A percentile compares a stretch with the other conserved stretches of the same genome.
These are phyloP conservation scores for Glomus cerebriforme DNA, from an alignment of 192 early-diverging fungal genomes.

Conservation along the genomic window DNA sequence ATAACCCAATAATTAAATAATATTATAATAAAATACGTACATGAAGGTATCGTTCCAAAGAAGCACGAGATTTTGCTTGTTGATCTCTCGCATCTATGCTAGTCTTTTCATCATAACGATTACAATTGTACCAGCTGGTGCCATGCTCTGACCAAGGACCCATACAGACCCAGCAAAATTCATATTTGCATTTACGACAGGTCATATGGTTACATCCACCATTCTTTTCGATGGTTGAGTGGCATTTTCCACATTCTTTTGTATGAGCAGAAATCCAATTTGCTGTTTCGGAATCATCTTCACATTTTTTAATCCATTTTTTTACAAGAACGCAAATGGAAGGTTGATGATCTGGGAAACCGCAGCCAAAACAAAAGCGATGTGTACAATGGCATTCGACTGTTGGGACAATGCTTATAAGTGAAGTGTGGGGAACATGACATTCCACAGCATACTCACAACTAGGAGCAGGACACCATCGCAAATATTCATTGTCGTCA, in stretches of 20 bases:
- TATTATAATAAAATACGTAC: conserved; percentile 47
- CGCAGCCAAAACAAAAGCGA: conserved; percentile 94
- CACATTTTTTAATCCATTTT: conserved; percentile 92
- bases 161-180: conserved; percentile 99
- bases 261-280: conserved; percentile 97
- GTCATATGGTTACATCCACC: conserved; percentile 99
- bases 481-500: conserved; percentile 77
- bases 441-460: conserved; percentile 96
- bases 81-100: conserved; percentile 84
- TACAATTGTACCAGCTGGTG: conserved; percentile 96
- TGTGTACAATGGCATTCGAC: conserved; percentile 82
- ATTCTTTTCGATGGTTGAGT: conserved; percentile 98
- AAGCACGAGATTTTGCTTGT: conserved; percentile 83
- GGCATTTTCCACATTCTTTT: conserved; percentile 95
- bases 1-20: not conserved
- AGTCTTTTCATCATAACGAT: conserved; percentile 91
- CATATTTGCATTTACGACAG: conserved; percentile 94
- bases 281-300: conserved; percentile 96
- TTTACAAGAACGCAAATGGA: conserved; percentile 82
- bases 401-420: conserved; percentile 77
- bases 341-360: conserved; percentile 82
- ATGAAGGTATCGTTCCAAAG: conserved; percentile 94
- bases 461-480: conserved; percentile 96
- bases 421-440: conserved; percentile 67
- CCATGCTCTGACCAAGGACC: conserved; percentile 98